Conservation (phyloP, 2,329 filamentous ascomycete genomes). For the Passalora sequoiae region DNA sequence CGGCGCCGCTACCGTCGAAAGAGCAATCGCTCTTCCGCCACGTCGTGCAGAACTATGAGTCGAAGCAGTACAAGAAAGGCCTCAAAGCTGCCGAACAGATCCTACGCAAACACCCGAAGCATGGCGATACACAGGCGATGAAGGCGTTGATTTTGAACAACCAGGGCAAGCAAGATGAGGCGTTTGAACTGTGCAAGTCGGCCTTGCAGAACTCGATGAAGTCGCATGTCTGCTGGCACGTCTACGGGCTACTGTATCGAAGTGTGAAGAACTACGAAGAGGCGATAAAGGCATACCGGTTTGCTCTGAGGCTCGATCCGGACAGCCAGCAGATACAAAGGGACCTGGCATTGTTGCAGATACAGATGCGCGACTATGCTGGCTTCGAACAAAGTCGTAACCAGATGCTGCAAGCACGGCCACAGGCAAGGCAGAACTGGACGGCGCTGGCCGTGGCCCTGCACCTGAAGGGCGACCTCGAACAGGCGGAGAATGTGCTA, state of each 20-base stretch:
- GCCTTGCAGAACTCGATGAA: slow-evolving; percentile 96
- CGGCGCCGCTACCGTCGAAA: slow-evolving; percentile 62
- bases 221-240: slow-evolving; percentile 99
- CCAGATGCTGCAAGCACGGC: slow-evolving; percentile 79
- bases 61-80: slow-evolving; percentile 88
- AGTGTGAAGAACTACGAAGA: slow-evolving; percentile 97
- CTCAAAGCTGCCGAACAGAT: slow-evolving; percentile 96
- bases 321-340: slow-evolving; percentile 90
- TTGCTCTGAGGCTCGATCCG: slow-evolving; percentile 87
- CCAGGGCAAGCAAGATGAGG: slow-evolving; percentile 86
- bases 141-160: slow-evolving; percentile 95
- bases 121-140: slow-evolving; percentile 98
- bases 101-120: slow-evolving; percentile 85
- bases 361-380: slow-evolving; percentile 93
- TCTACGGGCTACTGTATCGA: slow-evolving; percentile 90
- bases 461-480: slow-evolving; percentile 79
- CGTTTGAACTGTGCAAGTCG: slow-evolving; percentile 86
- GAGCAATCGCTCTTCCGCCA: slow-evolving; percentile 91
- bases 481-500: slow-evolving; percentile 83
- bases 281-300: slow-evolving; percentile 98
- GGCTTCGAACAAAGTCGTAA: slow-evolving; percentile 88
- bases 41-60: slow-evolving; percentile 92
- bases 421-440: slow-evolving; percentile 86
- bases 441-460: slow-evolving; percentile 92
- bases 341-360: slow-evolving; percentile 85